These are phyloP conservation scores for Termitomyces sp. DNA, from an alignment of 1,284 basidiomycete genomes.

Conservation along the genomic window DNA sequence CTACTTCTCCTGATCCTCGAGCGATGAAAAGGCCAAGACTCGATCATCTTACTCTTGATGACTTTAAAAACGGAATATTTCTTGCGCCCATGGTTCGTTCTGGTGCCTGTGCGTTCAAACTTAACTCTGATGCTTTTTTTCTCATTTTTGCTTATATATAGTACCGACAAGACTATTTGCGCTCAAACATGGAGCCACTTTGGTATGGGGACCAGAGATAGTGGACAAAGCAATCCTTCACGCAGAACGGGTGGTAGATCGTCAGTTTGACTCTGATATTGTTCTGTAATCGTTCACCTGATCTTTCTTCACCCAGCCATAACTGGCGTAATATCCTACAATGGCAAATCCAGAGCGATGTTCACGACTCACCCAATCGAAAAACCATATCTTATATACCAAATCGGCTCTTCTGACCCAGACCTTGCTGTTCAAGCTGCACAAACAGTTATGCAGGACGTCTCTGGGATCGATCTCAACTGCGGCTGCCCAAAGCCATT, in stretches of 20 bases:
- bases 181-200: slow-evolving; percentile 87
- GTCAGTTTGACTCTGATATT: slow-evolving; percentile 42
- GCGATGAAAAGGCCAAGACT: slow-evolving; percentile 51
- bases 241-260: slow-evolving; percentile 76
- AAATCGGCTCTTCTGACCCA: slow-evolving; percentile 89
- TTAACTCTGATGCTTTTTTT: not conserved
- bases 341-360: slow-evolving; percentile 77
- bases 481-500: slow-evolving; percentile 97
- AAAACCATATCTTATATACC: slow-evolving; percentile 86
- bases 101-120: slow-evolving; percentile 64
- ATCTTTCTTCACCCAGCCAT: slow-evolving; percentile 42
- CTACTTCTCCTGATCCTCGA: slow-evolving; percentile 42
- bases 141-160: slow-evolving; percentile 26
- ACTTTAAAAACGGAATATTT: slow-evolving; percentile 79
- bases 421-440: slow-evolving; percentile 91
- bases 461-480: slow-evolving; percentile 92
- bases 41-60: slow-evolving; percentile 54
- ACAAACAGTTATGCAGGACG: slow-evolving; percentile 80
- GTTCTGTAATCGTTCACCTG: not conserved
- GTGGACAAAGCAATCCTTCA: slow-evolving; percentile 96
- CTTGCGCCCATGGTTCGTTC: slow-evolving; percentile 96
- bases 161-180: slow-evolving; percentile 83
- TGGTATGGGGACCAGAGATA: slow-evolving; percentile 97
- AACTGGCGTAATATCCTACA: slow-evolving; percentile 88
- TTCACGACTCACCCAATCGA: slow-evolving; percentile 95